These are phyloP conservation scores for Postia placenta DNA, from an alignment of 768 basidiomycete genomes.

Conservation along the genomic window DNA sequence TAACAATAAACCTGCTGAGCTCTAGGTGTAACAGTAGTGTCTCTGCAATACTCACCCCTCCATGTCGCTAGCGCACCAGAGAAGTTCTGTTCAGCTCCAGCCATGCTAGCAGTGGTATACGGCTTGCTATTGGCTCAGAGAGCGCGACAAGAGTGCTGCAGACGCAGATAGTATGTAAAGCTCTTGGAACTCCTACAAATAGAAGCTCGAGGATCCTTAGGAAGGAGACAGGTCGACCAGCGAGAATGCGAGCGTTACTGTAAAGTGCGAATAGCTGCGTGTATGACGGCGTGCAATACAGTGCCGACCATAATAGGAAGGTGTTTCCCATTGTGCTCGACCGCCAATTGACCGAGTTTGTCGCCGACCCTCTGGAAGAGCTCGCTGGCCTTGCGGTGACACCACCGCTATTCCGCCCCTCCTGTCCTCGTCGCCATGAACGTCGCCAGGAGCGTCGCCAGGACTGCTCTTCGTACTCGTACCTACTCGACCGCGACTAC, in stretches of 20 bases:
- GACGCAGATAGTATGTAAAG: neutral
- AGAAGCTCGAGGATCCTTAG: too few species aligned
- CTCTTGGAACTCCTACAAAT: too few species aligned
- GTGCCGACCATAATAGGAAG: conserved; percentile 6
- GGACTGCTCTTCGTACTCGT: conserved; percentile 8
- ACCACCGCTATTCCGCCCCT: neutral
- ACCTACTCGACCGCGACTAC: conserved; percentile 20
- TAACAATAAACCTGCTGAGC: neutral
- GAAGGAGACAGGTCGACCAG: too few species aligned
- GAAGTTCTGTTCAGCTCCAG: conserved; percentile 68
- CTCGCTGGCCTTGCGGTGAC: conserved; percentile 5
- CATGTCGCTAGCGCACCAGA: conserved; percentile 89
- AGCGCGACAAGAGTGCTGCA: neutral
- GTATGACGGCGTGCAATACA: neutral
- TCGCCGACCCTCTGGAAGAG: conserved; percentile 6
- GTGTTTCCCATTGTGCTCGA: conserved; percentile 8
- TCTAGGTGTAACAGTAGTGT: neutral
- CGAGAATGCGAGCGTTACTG: too few species aligned
- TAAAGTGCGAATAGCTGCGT: neutral
- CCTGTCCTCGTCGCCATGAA: conserved; percentile 11
- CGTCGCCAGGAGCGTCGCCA: conserved; percentile 7
- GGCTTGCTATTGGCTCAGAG: neutral
- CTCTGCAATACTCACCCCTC: conserved; percentile 54
- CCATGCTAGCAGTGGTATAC: conserved; percentile 1
- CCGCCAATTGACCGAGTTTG: neutral